Evolutionary conservation across 495 filamentous ascomycete species (phyloP), one percentile per base, ranked within the genome.

Genomic region (Aspergillus diversus): DNA sequence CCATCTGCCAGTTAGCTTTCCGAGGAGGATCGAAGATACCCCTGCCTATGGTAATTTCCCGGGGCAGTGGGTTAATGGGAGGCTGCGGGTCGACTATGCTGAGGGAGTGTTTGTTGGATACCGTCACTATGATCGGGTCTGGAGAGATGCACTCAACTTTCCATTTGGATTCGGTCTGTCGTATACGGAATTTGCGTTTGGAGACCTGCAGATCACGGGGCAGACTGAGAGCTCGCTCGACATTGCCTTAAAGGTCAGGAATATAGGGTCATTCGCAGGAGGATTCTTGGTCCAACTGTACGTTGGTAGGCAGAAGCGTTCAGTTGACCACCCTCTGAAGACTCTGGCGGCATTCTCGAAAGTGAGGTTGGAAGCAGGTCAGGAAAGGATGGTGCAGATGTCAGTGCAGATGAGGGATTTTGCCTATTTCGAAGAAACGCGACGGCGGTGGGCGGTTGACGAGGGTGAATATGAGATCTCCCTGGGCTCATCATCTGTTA

Each of bases 71-170:
- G 35, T 21, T 2, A 11, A 46, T 6, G 35, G 86, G 21, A 73
- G 86, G 0, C 90, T 90, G 2, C 77, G 84, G 55, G 87, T 90
- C 15, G 69, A 86, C 5, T 96, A 92, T 73, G 78, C 78, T 31
- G 92, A 95, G 69, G 92, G 91, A 17, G 79, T 88, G 16, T 92
- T 92, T 74, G 91, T 94, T 70, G 92, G 96, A 71, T 96, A 97
- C 71, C 87, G 92, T 48, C 77, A 87, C 62, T 88, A 95, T 46
- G 92, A 96, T 76, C 85, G 84, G 66, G 37, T 77, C 77, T 5
- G 74, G 83, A 32, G 77, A 87, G 55, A 56, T 42, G n/a, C 71
- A 73, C 16, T 51, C 82, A 86, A 59, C 86, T 61, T 96, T 88
- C 74, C 89, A 69, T 95, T 95, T 69, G 92, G 92, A 4, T 90